Base-by-base conservation (phyloP, 1,284 basidiomycete species). In the Puccinia triticina region DNA sequence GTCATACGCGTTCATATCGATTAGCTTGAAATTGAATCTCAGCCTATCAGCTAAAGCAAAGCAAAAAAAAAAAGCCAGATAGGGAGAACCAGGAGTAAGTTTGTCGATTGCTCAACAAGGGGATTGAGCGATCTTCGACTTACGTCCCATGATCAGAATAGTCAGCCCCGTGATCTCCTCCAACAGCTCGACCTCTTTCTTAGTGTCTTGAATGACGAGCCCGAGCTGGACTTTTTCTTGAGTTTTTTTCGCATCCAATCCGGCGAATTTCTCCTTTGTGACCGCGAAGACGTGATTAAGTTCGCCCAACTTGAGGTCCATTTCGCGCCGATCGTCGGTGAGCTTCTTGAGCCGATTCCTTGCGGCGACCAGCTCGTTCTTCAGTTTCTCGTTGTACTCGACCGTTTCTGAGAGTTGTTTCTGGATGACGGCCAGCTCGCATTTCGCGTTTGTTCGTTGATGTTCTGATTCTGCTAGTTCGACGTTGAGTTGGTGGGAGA, bases 291-390 rank as follows among this genome's bases (percentile, higher is more conserved):
- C 57, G 26, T 59, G 26, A n/a, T 77, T 77, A 0, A 77, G 40
- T 66, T 77, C 75, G 32, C 37, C 61, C n/a, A 46, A 32, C 48
- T 77, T 77, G 1, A 77, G 29, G 29, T 77, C 75, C 75, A 77
- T 77, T 16, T 32, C 61, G 11, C 75, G 14, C 1, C 75, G 75
- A 29, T 77, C 75, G 37, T 59, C 59, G 21, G 43, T 64, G 1
- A 77, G 61, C 34, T 64, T 46, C 16, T 48, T 77, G 14, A 77
- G 23, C 26, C 59, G 50, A 32, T 64, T 77, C 59, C 61, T 40
- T 8, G 59, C 75, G 3, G 43, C 59, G 11, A 14, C 12, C 29
- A 59, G 18, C 66, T 77, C 75, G 40, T 64, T 37, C 61, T 66
- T 77, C 1, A 64, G 48, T 46, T 26, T 40, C 18, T 77, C 75